These are phyloP conservation scores for Vigna mungo DNA, from an alignment of 306 rosid species.

Conservation along the genomic window DNA sequence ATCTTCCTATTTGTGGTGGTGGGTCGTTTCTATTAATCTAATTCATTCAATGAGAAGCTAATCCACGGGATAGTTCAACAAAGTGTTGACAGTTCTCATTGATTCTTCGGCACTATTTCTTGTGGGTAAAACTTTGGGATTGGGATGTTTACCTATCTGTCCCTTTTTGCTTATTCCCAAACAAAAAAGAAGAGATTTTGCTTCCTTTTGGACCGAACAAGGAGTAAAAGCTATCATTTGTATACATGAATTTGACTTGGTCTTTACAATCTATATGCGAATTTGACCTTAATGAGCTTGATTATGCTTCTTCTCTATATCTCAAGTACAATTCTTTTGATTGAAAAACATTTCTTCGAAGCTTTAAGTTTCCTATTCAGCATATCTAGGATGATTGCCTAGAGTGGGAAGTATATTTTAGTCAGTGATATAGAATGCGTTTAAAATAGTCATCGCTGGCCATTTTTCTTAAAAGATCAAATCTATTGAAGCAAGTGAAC, in stretches of 20 bases:
- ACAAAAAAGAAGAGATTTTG: neutral
- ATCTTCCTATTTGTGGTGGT: slow-evolving; percentile 77
- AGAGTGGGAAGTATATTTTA: neutral
- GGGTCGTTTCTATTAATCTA: slow-evolving; percentile 42
- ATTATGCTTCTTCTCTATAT: neutral
- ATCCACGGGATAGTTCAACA: slow-evolving; percentile 54
- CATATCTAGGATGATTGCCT: neutral
- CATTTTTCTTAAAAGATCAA: neutral
- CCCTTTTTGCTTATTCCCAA: neutral
- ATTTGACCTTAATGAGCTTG: neutral
- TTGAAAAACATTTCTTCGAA: neutral
- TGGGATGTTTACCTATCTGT: neutral
- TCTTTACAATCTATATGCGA: slow-evolving; percentile 13
- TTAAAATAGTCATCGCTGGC: no score
- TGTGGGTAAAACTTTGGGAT: neutral
- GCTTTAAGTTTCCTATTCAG: neutral
- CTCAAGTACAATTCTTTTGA: neutral
- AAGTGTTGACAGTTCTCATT: slow-evolving; percentile 41
- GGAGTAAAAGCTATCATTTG: slow-evolving; percentile 5
- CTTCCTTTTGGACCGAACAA: neutral
- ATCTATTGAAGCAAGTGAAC: slow-evolving; percentile 19
- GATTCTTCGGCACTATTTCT: neutral
- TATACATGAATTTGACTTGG: neutral
- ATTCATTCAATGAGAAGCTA: neutral
- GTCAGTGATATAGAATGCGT: neutral